Conservation (phyloP, 306 rosid genomes). For the Canavalia gladiata region DNA sequence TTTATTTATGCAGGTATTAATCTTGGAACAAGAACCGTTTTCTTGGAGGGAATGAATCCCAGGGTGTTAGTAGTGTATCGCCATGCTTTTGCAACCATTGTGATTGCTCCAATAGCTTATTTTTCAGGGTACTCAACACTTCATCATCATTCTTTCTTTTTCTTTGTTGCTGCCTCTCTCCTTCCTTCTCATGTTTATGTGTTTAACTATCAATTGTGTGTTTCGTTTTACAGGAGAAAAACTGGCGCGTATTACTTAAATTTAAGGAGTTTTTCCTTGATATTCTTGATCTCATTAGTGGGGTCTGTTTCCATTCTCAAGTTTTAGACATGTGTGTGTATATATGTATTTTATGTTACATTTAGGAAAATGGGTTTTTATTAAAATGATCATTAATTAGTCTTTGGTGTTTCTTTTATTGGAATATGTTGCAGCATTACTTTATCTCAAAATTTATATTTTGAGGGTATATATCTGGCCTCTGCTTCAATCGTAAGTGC, state of each 20-base stretch:
- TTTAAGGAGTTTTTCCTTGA: constrained; percentile 55
- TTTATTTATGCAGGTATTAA: constrained; percentile 51
- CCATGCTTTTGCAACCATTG: constrained; percentile 61
- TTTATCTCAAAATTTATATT: constrained; percentile 53
- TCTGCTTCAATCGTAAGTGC: constrained; percentile 64
- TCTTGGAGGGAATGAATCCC: constrained; percentile 69
- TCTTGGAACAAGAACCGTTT: constrained; percentile 52
- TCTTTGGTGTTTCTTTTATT: background rate
- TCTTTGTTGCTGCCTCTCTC: background rate
- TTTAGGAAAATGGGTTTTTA: background rate
- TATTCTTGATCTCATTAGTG: constrained; percentile 59
- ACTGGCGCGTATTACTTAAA: constrained; percentile 49
- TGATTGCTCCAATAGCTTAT: constrained; percentile 59
- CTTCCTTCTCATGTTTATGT: background rate
- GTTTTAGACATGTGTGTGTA: background rate
- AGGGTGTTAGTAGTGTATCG: constrained; percentile 62
- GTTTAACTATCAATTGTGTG: background rate
- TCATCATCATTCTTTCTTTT: background rate
- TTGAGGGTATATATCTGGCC: constrained; percentile 60
- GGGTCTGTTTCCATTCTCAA: constrained; percentile 55
- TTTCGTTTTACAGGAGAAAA: constrained; percentile 49
- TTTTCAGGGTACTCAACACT: constrained; percentile 48
- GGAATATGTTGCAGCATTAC: constrained; percentile 49
- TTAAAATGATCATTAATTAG: background rate
- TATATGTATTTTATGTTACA: no score